A percentile compares a stretch with the other conserved stretches of the same genome.
Evolutionary conservation across 768 basidiomycete genomes (phyloP).

Genomic region (Amanita rubescens): DNA sequence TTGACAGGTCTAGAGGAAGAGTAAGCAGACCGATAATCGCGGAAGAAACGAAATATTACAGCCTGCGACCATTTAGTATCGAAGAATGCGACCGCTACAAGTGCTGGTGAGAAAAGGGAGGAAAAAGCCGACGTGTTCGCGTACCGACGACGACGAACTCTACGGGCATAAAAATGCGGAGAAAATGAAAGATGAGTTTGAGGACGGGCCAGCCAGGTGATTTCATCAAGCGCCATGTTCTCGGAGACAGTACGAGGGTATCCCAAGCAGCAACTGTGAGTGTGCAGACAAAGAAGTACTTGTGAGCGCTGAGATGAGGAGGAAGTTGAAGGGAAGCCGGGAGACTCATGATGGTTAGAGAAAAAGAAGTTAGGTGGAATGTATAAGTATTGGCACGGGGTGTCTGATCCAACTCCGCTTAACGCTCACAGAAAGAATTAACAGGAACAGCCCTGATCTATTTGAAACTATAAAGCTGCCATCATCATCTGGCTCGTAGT

Average conservation of each 20-base stretch:
- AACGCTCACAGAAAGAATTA: slow-evolving; percentile 1
- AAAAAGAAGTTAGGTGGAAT: slow-evolving; percentile 7
- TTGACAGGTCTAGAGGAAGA: slow-evolving; percentile 41
- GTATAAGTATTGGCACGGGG: slow-evolving; percentile 3
- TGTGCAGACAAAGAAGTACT: slow-evolving; percentile 86
- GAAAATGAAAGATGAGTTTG: slow-evolving; percentile 69
- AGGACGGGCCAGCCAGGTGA: slow-evolving; percentile 66
- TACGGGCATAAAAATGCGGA: slow-evolving; percentile 69
- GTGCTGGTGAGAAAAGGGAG: slow-evolving; percentile 6
- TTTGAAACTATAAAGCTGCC: too few relatives aligned
- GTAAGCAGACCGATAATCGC: background rate
- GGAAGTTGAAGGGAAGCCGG: slow-evolving; percentile 69
- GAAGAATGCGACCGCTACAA: slow-evolving; percentile 73
- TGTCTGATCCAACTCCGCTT: slow-evolving; percentile 6
- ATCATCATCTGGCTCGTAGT: too few relatives aligned
- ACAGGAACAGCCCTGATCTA: too few relatives aligned
- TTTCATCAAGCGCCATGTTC: slow-evolving; percentile 66
- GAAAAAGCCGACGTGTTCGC: slow-evolving; percentile 1
- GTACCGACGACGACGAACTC: slow-evolving; percentile 74
- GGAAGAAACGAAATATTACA: slow-evolving; percentile 25
- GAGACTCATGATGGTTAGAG: slow-evolving; percentile 31
- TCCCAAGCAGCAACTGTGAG: slow-evolving; percentile 90
- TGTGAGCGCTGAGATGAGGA: slow-evolving; percentile 76
- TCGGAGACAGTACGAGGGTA: slow-evolving; percentile 74
- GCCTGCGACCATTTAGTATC: slow-evolving; percentile 58